A percentile compares a stretch with the other conserved stretches of the same genome.
Conservation (phyloP, 78 protist genomes). For the Dictyostelium intermedium region DNA sequence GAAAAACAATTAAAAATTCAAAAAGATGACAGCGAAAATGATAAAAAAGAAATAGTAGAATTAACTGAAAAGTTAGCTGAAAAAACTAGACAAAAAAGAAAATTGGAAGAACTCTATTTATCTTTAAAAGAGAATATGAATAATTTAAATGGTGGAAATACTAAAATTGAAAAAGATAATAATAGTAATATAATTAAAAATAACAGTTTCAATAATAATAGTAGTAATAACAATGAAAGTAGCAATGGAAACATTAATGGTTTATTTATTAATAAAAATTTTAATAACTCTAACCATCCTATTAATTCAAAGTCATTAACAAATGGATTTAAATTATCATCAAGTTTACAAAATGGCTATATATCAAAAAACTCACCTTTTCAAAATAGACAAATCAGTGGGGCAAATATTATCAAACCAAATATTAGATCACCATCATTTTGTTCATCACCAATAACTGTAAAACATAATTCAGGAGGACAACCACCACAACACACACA, state of each 20-base stretch:
- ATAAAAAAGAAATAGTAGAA: constrained; percentile 58
- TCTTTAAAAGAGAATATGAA: constrained; percentile 2
- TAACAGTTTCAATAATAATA: neutral
- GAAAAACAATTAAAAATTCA: constrained; percentile 18
- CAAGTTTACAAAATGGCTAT: neutral
- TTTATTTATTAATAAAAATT: neutral
- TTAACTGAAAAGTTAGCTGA: constrained; percentile 50
- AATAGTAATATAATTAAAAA: neutral
- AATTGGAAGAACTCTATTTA: constrained; percentile 28
- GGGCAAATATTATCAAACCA: neutral
- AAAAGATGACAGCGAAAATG: constrained; percentile 19
- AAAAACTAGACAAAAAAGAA: constrained; percentile 52
- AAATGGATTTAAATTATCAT: neutral
- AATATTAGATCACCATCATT: neutral
- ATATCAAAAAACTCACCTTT: neutral
- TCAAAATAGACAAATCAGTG: neutral
- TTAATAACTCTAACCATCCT: neutral
- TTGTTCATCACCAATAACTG: constrained; percentile 1
- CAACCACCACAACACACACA: neutral
- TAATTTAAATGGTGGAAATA: neutral
- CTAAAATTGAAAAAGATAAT: neutral
- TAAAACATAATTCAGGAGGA: neutral
- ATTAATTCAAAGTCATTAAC: too few relatives aligned
- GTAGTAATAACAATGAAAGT: neutral
- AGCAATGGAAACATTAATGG: neutral